phyloP scores from a whole-genome alignment of 2,329 filamentous ascomycete species.

The Colletotrichum agaves region DNA sequence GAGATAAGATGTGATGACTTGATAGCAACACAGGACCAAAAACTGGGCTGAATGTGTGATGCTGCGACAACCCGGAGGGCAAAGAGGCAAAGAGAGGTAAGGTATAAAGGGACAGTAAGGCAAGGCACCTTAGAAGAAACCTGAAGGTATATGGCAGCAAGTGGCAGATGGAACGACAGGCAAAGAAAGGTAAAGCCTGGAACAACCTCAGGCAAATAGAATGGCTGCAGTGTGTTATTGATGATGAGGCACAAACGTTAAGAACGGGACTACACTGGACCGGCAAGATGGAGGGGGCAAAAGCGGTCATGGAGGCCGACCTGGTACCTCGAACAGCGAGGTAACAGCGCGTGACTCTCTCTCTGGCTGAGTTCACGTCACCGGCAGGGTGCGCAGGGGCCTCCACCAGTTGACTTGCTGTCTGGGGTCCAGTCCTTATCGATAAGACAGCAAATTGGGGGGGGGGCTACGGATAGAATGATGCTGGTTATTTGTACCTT shows the following conservation, averaged over 20 bases:
- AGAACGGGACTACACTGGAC: constrained; percentile 8
- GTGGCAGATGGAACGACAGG: not conserved
- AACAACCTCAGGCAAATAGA: constrained; percentile 6
- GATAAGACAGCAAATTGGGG: constrained; percentile 12
- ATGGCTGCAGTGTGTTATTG: not conserved
- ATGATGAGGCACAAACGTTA: constrained; percentile 20
- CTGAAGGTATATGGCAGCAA: not conserved
- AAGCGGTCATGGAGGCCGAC: constrained; percentile 17
- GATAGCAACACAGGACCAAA: constrained; percentile 6
- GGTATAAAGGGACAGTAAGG: too few species aligned
- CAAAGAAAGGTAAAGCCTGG: not conserved
- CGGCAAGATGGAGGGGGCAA: constrained; percentile 4
- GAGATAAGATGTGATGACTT: constrained; percentile 1
- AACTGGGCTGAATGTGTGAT: not conserved
- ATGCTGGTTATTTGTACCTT: not conserved
- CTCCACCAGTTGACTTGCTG: constrained; percentile 28
- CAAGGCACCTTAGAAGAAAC: constrained; percentile 3
- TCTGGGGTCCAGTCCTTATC: constrained; percentile 30
- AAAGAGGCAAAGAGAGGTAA: constrained; percentile 12
- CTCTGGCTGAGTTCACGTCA: constrained; percentile 35
- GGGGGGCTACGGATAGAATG: constrained; percentile 2
- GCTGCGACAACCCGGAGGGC: not conserved
- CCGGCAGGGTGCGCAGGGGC: constrained; percentile 33
- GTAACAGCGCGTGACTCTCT: constrained; percentile 37
- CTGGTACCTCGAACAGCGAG: not conserved